Evolutionary conservation across 345 rosid genomes (phyloP), one percentile per base, ranked within the genome.

Genomic region (Schrenkiella parvula): DNA sequence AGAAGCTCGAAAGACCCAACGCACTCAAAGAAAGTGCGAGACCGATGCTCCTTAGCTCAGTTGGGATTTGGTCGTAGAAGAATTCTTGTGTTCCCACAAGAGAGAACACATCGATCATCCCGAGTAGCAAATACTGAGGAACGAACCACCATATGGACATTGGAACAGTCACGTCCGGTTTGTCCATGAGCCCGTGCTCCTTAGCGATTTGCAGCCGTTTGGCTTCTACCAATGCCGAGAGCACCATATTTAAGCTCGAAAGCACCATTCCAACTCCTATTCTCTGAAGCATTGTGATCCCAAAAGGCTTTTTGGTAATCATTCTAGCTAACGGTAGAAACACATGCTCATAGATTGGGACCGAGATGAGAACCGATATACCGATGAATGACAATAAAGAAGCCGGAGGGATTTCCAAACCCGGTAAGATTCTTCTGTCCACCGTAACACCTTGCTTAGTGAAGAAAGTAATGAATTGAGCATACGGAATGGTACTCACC

Each of bases 31-130:
- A 80, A 0, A 87, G 90, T 1, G 97, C 87, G 0, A 96, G 95
- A 8, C 97, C 98, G 29, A 90, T 48, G 70, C 97, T 93, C 70
- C 98, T 80, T 83, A 89, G 79, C 8, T 74, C 74, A 15, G 80
- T 88, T 0, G 98, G 98, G 85, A 91, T 79, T 70, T 93, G 96
- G 72, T 85, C 93, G 31, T 93, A 93, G 83, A 91, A 93, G 83
- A 91, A 60, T 72, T 93, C 98, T 75, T 93, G 97, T 42, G 92
- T 68, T 8, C 98, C 97, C 4, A 93, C 81, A 1, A 91, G 53
- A 5, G 89, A 73, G 68, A 91, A 89, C 4, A 84, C 86, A 64
- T 91, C 95, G 0, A 80, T 81, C 8, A 88, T 9, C 19, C 88
- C 96, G 0, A 81, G 64, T 3, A 91, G 50, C 34, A 87, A 52